Conservation (phyloP, 83 land plant genomes). For the Picea abies region DNA sequence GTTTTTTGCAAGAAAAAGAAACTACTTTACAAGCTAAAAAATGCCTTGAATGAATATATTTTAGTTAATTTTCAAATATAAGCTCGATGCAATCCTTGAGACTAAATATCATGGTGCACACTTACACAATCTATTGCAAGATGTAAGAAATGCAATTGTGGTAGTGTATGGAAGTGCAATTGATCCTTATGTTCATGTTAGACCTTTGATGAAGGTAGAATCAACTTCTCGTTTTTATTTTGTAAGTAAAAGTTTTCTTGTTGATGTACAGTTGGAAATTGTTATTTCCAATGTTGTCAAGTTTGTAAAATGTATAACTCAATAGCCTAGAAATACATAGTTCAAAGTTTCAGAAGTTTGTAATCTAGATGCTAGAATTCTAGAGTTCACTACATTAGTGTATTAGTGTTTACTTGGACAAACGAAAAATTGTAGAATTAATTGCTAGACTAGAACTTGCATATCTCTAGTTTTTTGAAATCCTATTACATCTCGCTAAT, state of each 20-base stretch:
- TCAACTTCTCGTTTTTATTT: not conserved
- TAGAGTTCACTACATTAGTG: not conserved
- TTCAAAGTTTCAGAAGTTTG: not conserved
- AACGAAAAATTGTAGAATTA: not conserved
- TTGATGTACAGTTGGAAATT: conserved; percentile 9
- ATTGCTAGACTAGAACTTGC: not conserved
- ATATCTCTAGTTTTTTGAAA: conserved; percentile 4
- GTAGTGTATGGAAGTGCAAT: not conserved
- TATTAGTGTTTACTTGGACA: not conserved
- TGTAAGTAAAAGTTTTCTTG: not conserved
- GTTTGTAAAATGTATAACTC: conserved; percentile 7
- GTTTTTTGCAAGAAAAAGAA: conserved; percentile 18
- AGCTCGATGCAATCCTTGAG: conserved; percentile 15
- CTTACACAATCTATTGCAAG: conserved; percentile 1
- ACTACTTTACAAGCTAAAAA: not conserved
- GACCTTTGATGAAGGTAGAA: not conserved
- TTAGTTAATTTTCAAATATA: conserved; percentile 4
- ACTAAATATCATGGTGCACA: conserved; percentile 10
- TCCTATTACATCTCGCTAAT: too few species aligned
- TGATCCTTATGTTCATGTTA: not conserved
- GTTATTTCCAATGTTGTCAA: conserved; percentile 5
- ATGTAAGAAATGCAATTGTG: conserved; percentile 5
- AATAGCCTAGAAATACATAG: not conserved
- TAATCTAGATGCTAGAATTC: conserved; percentile 6
- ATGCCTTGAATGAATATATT: conserved; percentile 5